Evolutionary conservation across 768 basidiomycete genomes (phyloP).

Genomic region (Suillus americanus): DNA sequence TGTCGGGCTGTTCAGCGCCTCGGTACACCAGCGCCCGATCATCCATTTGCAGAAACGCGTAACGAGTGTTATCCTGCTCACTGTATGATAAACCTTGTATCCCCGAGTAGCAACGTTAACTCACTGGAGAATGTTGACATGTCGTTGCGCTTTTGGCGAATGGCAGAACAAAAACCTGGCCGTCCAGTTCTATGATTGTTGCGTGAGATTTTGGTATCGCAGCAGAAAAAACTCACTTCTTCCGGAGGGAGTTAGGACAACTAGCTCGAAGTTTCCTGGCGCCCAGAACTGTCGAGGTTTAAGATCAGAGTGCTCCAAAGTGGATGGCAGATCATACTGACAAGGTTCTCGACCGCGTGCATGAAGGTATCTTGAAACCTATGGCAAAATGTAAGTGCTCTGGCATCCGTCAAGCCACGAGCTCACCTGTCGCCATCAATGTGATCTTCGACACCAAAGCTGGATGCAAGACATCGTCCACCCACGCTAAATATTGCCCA

Average conservation of each 20-base stretch:
- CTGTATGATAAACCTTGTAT: constrained; percentile 11
- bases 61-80: constrained; percentile 89
- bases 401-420: constrained; percentile 1
- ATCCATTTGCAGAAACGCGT: constrained; percentile 94
- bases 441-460: constrained; percentile 64
- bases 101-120: constrained; percentile 22
- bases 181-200: constrained; percentile 47
- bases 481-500: constrained; percentile 92
- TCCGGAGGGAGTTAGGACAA: constrained; percentile 62
- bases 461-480: constrained; percentile 82
- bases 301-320: constrained; percentile 6
- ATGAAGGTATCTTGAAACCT: constrained; percentile 84
- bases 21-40: constrained; percentile 92
- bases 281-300: constrained; percentile 75
- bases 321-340: constrained; percentile 34
- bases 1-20: constrained; percentile 95
- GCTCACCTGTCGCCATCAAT: constrained; percentile 52
- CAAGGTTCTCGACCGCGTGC: constrained; percentile 74
- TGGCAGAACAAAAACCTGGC: constrained; percentile 81
- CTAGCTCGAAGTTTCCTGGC: constrained; percentile 87
- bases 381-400: constrained; percentile 23
- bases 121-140: constrained; percentile 85
- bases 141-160: constrained; percentile 96
- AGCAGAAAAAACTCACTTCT: constrained; percentile 41
- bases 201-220: constrained; percentile 2